Evolutionary conservation across 108 stramenopile genomes (phyloP).

Genomic region (Seminavis robusta): DNA sequence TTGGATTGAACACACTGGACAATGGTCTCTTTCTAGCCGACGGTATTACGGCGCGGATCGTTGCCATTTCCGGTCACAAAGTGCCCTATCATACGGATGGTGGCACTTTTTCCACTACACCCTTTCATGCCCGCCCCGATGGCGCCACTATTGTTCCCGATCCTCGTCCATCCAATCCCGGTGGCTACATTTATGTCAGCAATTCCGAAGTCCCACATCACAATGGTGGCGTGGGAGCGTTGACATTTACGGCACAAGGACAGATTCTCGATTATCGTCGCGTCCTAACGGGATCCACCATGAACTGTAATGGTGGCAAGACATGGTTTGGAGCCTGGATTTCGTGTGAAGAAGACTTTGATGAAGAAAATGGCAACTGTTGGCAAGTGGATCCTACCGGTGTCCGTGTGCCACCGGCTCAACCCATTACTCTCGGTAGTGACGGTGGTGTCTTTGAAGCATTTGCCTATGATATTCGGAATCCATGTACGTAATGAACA

Average conservation of each 20-base stretch:
- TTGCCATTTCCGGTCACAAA: constrained; percentile 21
- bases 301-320: constrained; percentile 55
- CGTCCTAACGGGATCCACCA: constrained; percentile 20
- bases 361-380: too few relatives aligned
- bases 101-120: constrained; percentile 18
- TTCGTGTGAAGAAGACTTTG: constrained; percentile 48
- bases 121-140: too few relatives aligned
- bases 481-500: constrained; percentile 13
- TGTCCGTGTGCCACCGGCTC: constrained; percentile 17
- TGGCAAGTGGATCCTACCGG: constrained; percentile 38
- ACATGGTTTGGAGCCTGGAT: constrained; percentile 53
- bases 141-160: too few relatives aligned
- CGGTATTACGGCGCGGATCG: constrained; percentile 20
- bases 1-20: background rate
- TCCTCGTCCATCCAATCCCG: constrained; percentile 3
- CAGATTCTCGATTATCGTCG: constrained; percentile 30
- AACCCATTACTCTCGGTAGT: constrained; percentile 32
- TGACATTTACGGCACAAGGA: constrained; percentile 28
- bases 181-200: constrained; percentile 29
- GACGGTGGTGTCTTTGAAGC: constrained; percentile 36
- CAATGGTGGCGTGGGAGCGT: constrained; percentile 47
- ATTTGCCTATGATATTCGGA: constrained; percentile 27
- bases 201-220: too few relatives aligned
- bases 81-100: constrained; percentile 12
- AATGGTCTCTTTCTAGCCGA: constrained; percentile 23